phyloP scores from a whole-genome alignment of 495 filamentous ascomycete genomes.

The Penicillium atrosanguineum region DNA sequence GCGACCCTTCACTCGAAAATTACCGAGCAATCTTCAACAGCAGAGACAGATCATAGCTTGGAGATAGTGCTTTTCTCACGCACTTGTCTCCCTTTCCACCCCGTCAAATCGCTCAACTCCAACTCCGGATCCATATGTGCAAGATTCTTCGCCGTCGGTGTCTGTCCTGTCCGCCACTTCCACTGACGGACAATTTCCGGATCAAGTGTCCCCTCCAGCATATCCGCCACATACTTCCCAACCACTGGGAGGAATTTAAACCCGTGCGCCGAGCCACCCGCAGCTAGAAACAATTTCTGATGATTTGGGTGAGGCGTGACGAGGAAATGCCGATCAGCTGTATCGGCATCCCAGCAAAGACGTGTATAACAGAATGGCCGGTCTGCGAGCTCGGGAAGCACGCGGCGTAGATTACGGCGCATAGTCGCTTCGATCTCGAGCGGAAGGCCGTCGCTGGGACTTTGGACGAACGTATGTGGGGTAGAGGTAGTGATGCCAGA shows the following conservation, averaged over 20 bases:
- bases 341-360: constrained; percentile 34
- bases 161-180: constrained; percentile 18
- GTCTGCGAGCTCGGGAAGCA: constrained; percentile 21
- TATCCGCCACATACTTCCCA: constrained; percentile 53
- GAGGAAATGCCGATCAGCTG: constrained; percentile 49
- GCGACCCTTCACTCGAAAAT: not conserved
- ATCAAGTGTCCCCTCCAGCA: constrained; percentile 34
- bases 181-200: constrained; percentile 10
- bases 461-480: constrained; percentile 15
- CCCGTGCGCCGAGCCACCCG: constrained; percentile 46
- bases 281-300: constrained; percentile 44
- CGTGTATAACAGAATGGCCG: constrained; percentile 20
- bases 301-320: constrained; percentile 44
- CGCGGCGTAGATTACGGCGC: constrained; percentile 15
- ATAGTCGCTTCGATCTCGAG: constrained; percentile 21
- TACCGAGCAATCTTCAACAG: not conserved
- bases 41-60: constrained; percentile 3
- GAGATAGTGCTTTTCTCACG: constrained; percentile 15
- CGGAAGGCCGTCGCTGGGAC: constrained; percentile 12
- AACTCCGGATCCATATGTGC: constrained; percentile 25
- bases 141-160: constrained; percentile 14
- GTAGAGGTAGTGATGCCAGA: constrained; percentile 17
- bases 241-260: constrained; percentile 61
- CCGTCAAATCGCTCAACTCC: constrained; percentile 19
- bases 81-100: constrained; percentile 18